Percentiles rank a stretch among this genome's conserved stretches.
phyloP scores from a whole-genome alignment of 257 asterid species.

The Solanum pimpinellifolium region DNA sequence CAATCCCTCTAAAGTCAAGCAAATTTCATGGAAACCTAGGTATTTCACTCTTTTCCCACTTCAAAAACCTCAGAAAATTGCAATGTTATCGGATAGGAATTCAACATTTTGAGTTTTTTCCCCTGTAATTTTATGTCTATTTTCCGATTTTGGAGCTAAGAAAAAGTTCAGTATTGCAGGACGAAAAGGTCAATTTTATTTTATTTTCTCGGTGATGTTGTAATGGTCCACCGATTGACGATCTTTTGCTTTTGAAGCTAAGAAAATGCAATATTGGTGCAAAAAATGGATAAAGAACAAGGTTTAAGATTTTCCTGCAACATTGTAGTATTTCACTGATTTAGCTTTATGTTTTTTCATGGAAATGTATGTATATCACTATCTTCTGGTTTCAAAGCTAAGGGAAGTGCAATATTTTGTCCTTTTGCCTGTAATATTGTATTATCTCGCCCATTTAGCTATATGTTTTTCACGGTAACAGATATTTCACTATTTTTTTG shows the following conservation, averaged over 20 bases:
- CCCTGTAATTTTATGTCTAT: background rate
- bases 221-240: background rate
- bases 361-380: background rate
- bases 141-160: background rate
- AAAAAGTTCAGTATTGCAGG: background rate
- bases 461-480: background rate
- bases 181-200: background rate
- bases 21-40: constrained; percentile 90
- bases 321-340: background rate
- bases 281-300: background rate
- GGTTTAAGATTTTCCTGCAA: background rate
- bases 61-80: background rate
- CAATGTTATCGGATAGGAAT: background rate
- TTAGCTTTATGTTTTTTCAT: background rate
- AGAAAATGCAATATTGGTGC: too few species aligned
- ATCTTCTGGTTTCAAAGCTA: background rate
- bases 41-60: background rate
- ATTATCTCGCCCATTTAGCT: constrained; percentile 14
- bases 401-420: background rate
- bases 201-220: background rate
- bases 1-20: constrained; percentile 88
- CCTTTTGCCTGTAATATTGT: background rate
- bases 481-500: background rate
- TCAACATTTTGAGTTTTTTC: background rate
- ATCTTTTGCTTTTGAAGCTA: background rate